Base-by-base conservation (phyloP, 495 filamentous ascomycete genomes). In the Parachaetomium inaequale region DNA sequence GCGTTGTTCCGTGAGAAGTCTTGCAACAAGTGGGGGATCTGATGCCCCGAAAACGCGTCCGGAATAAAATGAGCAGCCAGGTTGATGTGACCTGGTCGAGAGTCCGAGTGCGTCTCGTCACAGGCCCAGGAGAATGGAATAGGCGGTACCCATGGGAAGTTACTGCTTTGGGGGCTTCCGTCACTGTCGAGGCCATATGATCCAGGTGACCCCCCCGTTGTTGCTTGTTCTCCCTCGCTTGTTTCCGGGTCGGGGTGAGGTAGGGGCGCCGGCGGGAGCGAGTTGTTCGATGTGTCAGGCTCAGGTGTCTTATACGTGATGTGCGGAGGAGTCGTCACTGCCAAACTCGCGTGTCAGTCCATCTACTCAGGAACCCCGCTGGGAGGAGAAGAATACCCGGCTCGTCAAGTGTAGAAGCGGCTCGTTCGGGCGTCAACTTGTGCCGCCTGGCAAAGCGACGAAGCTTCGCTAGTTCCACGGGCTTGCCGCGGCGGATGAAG, bases 371-470 rank as follows among this genome's bases (percentile, higher is more conserved):
- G 8, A 5, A 15, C 17, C 10, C 5, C 23, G 4, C 8, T 4
- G 21, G 14, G 10, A 1, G 36, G 5, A 0, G 23, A 11, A 5
- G 34, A 3, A 11, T 49, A 62, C 59, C 59, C 14, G 32, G 19
- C 10, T 21, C 2, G 10, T 50, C 52, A 19, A 10, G 12, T 4
- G 21, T 3, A 11, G 14, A 6, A 3, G 10, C 21, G 26, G 25
- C n/a, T n/a, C n/a, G 8, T 6, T 52, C 26, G 2, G 6, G 26
- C 56, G 0, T 38, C 38, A 57, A 45, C 14, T 58, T 59, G 42
- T 68, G 38, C 1, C 68, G 66, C 11, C 47, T 67, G 5, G 7
- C 25, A 10, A 68, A 74, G 0, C 72, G 64, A 5, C 31, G 36
- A 15, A 74, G 46, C 40, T 71, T 70, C 2, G 29, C 43, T 2